Conservation (phyloP, 2,329 filamentous ascomycete genomes). For the Davidsoniella neocaledoniae region DNA sequence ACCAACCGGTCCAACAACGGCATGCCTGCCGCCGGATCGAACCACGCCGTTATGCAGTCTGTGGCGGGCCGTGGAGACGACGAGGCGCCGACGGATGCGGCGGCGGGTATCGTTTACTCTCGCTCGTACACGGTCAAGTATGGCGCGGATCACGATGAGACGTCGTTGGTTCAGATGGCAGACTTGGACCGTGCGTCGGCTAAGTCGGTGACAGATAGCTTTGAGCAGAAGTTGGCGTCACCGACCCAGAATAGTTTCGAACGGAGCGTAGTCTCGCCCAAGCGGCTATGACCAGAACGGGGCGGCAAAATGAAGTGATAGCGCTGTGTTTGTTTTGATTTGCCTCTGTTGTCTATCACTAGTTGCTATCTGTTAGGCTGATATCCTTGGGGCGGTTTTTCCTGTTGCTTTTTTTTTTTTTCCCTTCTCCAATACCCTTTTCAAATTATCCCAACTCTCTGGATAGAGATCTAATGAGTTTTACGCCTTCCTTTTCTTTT, state of each 20-base stretch:
- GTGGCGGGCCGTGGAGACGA: background rate
- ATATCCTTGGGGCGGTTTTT: background rate
- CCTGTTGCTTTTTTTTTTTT: background rate
- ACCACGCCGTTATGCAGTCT: background rate
- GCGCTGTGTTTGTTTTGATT: background rate
- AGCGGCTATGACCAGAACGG: background rate
- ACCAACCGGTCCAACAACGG: background rate
- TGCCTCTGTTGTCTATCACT: background rate
- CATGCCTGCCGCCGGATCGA: background rate
- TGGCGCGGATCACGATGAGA: conserved; percentile 7
- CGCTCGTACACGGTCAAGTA: conserved; percentile 9
- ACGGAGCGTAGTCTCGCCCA: background rate
- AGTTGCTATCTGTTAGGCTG: no score
- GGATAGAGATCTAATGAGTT: no score
- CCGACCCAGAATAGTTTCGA: background rate
- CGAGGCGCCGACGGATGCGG: background rate
- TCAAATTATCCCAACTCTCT: background rate
- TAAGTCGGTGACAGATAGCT: conserved; percentile 1
- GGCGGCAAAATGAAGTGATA: background rate
- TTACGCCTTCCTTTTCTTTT: no score
- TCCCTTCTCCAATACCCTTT: background rate
- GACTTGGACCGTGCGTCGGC: conserved; percentile 6
- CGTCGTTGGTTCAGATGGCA: conserved; percentile 7
- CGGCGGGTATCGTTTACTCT: conserved; percentile 5
- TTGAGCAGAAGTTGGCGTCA: conserved; percentile 6